Evolutionary conservation across 352 stramenopile species (phyloP).

Genomic region (Phytophthora boehmeriae): DNA sequence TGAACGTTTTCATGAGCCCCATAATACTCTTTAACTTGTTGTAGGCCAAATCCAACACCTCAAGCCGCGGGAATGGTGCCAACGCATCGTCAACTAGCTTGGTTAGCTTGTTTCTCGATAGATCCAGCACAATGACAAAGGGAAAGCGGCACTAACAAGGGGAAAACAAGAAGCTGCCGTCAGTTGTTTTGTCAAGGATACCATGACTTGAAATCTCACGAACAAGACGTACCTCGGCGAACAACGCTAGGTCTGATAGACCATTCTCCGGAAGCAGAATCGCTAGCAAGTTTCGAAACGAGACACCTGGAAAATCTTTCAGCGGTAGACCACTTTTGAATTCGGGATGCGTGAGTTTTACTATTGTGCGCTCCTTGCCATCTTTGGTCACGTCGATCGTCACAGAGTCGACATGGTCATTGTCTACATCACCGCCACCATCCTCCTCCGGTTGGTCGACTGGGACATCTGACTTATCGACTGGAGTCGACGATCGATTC

Average conservation of each 20-base stretch:
- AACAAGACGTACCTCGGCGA: conserved; percentile 55
- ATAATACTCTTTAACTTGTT: conserved; percentile 67
- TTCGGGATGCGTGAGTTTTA: conserved; percentile 55
- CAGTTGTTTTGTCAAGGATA: not conserved
- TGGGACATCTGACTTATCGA: conserved; percentile 4
- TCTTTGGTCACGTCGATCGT: conserved; percentile 62
- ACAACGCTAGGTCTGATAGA: conserved; percentile 51
- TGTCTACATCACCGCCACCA: conserved; percentile 43
- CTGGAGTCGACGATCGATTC: not conserved
- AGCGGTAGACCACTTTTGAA: conserved; percentile 53
- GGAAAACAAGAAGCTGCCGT: conserved; percentile 1
- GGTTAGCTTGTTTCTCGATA: conserved; percentile 65
- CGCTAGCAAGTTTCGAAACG: conserved; percentile 65
- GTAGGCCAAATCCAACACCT: conserved; percentile 63
- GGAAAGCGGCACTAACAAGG: conserved; percentile 63
- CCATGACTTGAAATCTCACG: not conserved
- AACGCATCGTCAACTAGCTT: conserved; percentile 63
- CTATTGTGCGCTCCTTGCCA: conserved; percentile 53
- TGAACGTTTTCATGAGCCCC: conserved; percentile 57
- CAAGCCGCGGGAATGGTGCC: conserved; percentile 58
- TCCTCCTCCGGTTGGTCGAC: conserved; percentile 38
- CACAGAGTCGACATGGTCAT: conserved; percentile 43
- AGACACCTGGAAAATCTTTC: conserved; percentile 56
- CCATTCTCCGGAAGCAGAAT: conserved; percentile 68
- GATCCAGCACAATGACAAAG: conserved; percentile 53